Evolutionary conservation across 2,329 filamentous ascomycete species (phyloP).

Genomic region (Claviceps sp.): DNA sequence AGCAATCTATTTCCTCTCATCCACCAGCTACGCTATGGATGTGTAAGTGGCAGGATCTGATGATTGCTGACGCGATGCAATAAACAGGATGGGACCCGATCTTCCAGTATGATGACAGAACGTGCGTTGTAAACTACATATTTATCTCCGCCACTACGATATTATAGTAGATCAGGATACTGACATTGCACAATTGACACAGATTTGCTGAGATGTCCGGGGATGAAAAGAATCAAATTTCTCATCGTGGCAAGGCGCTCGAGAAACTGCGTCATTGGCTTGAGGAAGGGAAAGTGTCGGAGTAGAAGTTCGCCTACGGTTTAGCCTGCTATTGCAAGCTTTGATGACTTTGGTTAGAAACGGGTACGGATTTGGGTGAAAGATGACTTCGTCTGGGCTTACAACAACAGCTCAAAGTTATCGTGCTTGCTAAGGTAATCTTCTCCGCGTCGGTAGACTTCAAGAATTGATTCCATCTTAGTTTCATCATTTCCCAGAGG

Average conservation of each 20-base stretch:
- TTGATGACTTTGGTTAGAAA: not conserved
- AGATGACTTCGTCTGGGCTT: slow-evolving; percentile 15
- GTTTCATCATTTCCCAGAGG: slow-evolving; percentile 30
- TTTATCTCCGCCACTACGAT: not conserved
- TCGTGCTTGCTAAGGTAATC: slow-evolving; percentile 56
- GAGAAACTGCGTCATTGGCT: slow-evolving; percentile 78
- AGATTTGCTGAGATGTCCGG: slow-evolving; percentile 92
- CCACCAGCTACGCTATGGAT: not conserved
- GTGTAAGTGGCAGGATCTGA: not conserved
- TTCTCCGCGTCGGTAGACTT: slow-evolving; percentile 58
- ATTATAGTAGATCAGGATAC: not conserved
- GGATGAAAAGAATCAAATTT: slow-evolving; percentile 77
- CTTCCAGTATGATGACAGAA: slow-evolving; percentile 86
- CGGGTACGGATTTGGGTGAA: not conserved
- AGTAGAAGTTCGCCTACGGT: not conserved
- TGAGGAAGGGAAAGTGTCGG: not conserved
- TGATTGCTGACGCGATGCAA: not conserved
- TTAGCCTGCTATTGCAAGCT: not conserved
- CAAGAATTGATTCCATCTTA: slow-evolving; percentile 35
- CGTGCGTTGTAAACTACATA: slow-evolving; percentile 31
- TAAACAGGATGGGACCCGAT: slow-evolving; percentile 80
- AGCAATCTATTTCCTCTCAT: not conserved
- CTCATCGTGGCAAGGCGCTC: slow-evolving; percentile 79
- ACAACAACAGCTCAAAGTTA: slow-evolving; percentile 72
- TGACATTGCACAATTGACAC: not conserved